These are phyloP conservation scores for Mortierella sp. DNA, from an alignment of 371 early-diverging fungal species.

Conservation along the genomic window DNA sequence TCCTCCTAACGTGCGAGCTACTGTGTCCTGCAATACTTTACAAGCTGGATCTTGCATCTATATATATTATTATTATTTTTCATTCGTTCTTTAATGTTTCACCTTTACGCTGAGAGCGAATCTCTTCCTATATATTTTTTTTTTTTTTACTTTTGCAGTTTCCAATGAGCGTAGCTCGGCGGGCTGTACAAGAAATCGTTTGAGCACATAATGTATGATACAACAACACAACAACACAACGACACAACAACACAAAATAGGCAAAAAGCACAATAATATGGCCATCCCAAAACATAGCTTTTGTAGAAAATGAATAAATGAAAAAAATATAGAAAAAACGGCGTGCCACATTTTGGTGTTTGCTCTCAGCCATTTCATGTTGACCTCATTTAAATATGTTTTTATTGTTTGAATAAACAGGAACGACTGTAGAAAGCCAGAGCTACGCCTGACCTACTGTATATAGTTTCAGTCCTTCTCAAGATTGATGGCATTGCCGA, in stretches of 20 bases:
- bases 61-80: neutral
- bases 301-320: neutral
- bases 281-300: neutral
- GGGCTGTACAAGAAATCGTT: neutral
- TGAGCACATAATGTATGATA: slow-evolving; percentile 3
- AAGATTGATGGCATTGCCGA: slow-evolving; percentile 94
- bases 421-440: too few species aligned
- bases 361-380: too few species aligned
- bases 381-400: too few species aligned
- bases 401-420: too few species aligned
- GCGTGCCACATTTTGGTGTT: too few species aligned
- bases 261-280: slow-evolving; percentile 1
- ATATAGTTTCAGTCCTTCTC: slow-evolving; percentile 76
- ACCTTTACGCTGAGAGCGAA: too few species aligned
- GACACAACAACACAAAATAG: too few species aligned
- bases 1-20: neutral
- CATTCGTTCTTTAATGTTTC: neutral
- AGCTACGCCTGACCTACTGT: neutral
- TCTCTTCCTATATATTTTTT: neutral
- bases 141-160: slow-evolving; percentile 1
- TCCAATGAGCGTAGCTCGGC: neutral
- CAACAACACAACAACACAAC: neutral
- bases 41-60: neutral
- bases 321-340: too few species aligned
- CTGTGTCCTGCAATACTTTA: neutral